Conservation (phyloP, 768 basidiomycete genomes). For the Cytidiella melzeri region DNA sequence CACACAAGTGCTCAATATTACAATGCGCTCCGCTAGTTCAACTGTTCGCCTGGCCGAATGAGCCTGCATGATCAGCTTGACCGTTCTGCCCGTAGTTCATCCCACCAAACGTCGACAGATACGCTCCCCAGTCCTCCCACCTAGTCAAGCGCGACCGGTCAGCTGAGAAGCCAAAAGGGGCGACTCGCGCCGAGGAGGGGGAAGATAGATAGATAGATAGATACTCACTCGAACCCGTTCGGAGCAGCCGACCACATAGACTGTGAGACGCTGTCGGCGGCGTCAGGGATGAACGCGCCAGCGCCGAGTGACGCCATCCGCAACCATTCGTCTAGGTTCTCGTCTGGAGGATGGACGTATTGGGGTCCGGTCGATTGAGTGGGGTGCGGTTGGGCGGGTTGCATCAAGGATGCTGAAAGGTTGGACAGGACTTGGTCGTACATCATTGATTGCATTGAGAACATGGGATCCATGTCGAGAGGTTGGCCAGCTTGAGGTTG, state of each 20-base stretch:
- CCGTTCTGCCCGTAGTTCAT: neutral
- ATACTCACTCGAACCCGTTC: constrained; percentile 50
- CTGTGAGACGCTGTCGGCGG: constrained; percentile 37
- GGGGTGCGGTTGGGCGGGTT: neutral
- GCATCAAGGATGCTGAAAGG: constrained; percentile 8
- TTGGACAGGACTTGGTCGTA: constrained; percentile 22
- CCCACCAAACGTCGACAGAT: constrained; percentile 19
- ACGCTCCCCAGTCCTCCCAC: constrained; percentile 34
- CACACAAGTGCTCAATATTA: too few species aligned
- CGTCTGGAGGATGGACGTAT: neutral
- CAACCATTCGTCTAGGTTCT: neutral
- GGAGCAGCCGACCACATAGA: constrained; percentile 60
- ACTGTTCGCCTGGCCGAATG: neutral
- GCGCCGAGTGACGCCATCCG: constrained; percentile 2
- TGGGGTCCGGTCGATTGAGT: neutral
- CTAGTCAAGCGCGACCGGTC: too few species aligned
- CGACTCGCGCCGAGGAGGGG: too few species aligned
- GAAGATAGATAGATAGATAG: neutral
- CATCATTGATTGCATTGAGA: constrained; percentile 15
- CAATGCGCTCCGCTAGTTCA: too few species aligned
- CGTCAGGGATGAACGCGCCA: constrained; percentile 5
- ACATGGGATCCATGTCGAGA: constrained; percentile 16
- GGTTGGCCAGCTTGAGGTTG: neutral
- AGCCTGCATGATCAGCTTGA: neutral
- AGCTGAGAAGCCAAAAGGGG: too few species aligned